Evolutionary conservation across 192 early-diverging fungal genomes (phyloP).

Genomic region (Dispira simplex): DNA sequence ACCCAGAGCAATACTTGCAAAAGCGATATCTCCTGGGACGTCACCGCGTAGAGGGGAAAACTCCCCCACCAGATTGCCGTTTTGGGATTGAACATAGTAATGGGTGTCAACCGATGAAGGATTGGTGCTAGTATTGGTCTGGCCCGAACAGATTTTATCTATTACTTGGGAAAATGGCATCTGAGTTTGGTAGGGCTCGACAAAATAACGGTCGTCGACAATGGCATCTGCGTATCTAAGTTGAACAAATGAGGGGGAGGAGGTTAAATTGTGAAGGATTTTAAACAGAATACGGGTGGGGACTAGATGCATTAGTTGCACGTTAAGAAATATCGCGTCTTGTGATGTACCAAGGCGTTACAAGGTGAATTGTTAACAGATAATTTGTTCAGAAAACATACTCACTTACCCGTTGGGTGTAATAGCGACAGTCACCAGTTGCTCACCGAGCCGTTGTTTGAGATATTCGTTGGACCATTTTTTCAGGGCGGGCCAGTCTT

Average conservation of each 20-base stretch:
- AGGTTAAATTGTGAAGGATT: not conserved
- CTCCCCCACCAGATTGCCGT: conserved; percentile 23
- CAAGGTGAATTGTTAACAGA: no score
- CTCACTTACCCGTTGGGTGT: conserved; percentile 26
- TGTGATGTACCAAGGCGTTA: no score
- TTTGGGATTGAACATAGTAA: conserved; percentile 30
- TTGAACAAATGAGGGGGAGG: no score
- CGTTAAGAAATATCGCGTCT: no score
- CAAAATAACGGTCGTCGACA: conserved; percentile 21
- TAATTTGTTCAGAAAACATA: not conserved
- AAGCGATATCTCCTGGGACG: conserved; percentile 21
- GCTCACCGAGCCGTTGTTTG: conserved; percentile 11
- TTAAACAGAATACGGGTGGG: no score
- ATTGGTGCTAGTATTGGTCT: not conserved
- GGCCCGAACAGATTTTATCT: conserved; percentile 11
- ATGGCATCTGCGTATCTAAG: conserved; percentile 28
- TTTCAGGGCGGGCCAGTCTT: conserved; percentile 22
- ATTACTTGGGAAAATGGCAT: conserved; percentile 20
- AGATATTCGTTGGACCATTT: conserved; percentile 25
- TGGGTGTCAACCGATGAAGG: not conserved
- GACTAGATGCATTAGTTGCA: no score
- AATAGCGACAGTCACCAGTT: conserved; percentile 22
- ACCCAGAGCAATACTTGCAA: conserved; percentile 20
- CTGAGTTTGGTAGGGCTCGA: conserved; percentile 22
- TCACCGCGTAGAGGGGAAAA: conserved; percentile 15